Evolutionary conservation across 2,329 filamentous ascomycete species (phyloP), one percentile per base, ranked within the genome.

Genomic region (Zopfia rhizophila): DNA sequence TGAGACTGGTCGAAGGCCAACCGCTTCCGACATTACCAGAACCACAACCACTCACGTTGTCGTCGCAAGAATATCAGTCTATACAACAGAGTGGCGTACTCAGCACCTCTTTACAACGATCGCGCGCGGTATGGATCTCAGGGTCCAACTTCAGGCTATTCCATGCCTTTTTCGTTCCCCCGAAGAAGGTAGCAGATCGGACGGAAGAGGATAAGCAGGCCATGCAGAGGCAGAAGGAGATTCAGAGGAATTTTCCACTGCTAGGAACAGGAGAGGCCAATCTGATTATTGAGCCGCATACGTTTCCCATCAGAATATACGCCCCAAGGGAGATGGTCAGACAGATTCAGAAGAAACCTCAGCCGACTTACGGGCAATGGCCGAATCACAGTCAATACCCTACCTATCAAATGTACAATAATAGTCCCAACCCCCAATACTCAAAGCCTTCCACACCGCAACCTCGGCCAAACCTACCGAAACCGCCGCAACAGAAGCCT

Each of bases 231-330:
- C 90, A 90, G 57, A 82, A 82, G 56, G 63, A 68, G 32, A 56
- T 72, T 2, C 45, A 64, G 19, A 65, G 61, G 51, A 68, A 70
- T 58, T 72, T 72, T 42, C 67, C 66, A n/a, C 65, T 63, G 38
- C 53, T 72, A 13, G 68, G 66, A 28, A 18, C 16, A 11, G 38
- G 49, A 13, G 63, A 70, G 27, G 85, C 89, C 51, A 85, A 85
- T 23, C 84, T 95, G 51, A 87, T 84, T 16, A 84, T 92, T 48
- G 90, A 92, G 68, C 90, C 90, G 31, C 89, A 94, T 65, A 82
- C 89, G 30, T 84, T 94, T 58, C 88, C 91, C 56, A 89, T 88
- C 45, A 55, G 58, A 21, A 61, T 70, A 21, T 70, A 66, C 48
- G 68, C 61, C 7, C 65, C 68, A 3, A 53, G 59, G 2, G 67